phyloP scores from a whole-genome alignment of 2,329 filamentous ascomycete genomes.

The Myotisia sp. region DNA sequence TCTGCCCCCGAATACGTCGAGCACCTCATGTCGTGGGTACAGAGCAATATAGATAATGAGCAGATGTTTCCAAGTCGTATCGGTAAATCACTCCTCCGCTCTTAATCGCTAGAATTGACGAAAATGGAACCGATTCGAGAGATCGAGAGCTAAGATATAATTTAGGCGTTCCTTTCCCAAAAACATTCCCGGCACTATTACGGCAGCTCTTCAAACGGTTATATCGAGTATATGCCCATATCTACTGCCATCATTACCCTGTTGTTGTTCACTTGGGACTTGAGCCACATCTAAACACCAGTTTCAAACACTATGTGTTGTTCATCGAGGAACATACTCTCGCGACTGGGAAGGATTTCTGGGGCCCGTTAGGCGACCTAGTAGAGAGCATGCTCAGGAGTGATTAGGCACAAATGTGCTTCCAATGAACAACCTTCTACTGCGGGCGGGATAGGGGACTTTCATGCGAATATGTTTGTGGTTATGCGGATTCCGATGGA shows the following conservation, averaged over 20 bases:
- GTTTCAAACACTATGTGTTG: conserved; percentile 98
- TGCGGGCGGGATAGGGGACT: no score
- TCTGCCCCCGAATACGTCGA: conserved; percentile 94
- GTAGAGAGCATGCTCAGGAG: conserved; percentile 97
- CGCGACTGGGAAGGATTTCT: conserved; percentile 90
- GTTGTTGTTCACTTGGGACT: conserved; percentile 89
- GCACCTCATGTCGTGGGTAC: conserved; percentile 93
- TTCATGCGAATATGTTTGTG: no score
- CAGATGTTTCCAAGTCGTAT: conserved; percentile 87
- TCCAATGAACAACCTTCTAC: no score
- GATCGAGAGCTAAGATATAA: not conserved
- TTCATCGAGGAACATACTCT: conserved; percentile 95
- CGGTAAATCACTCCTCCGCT: conserved; percentile 39
- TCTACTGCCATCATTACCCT: conserved; percentile 99
- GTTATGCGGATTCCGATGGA: no score
- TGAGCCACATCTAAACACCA: conserved; percentile 94
- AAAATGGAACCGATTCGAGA: not conserved
- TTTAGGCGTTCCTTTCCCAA: conserved; percentile 79
- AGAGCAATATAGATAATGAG: conserved; percentile 90
- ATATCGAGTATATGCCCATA: conserved; percentile 96
- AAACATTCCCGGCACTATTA: conserved; percentile 74
- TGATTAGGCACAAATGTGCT: conserved; percentile 45
- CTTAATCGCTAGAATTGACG: not conserved
- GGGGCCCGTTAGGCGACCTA: conserved; percentile 85
- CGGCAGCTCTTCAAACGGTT: conserved; percentile 97